Evolutionary conservation across 768 basidiomycete genomes (phyloP).

Genomic region (Lactarius sanguifluus): DNA sequence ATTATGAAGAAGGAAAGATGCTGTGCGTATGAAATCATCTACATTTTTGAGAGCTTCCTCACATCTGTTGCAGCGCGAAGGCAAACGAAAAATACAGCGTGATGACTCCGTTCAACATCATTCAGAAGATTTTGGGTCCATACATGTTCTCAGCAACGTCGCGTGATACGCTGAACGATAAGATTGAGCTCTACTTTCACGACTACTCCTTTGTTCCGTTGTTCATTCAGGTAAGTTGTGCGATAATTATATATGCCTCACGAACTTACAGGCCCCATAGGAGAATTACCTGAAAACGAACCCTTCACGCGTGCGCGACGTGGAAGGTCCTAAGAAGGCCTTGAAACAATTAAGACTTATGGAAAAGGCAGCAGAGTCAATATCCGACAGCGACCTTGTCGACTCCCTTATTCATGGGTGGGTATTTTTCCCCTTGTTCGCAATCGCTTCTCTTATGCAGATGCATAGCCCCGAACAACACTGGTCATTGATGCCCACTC

Average conservation of each 20-base stretch:
- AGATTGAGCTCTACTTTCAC: constrained; percentile 96
- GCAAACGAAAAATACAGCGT: constrained; percentile 92
- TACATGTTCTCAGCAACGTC: constrained; percentile 84
- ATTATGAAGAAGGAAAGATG: constrained; percentile 89
- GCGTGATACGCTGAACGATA: constrained; percentile 80
- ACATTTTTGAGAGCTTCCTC: background rate
- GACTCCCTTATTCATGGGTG: constrained; percentile 94
- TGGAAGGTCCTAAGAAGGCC: constrained; percentile 60
- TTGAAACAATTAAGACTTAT: constrained; percentile 79
- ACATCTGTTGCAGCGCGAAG: constrained; percentile 44
- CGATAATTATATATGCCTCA: background rate
- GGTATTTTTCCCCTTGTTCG: constrained; percentile 46
- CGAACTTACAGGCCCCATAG: constrained; percentile 39
- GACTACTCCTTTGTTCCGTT: constrained; percentile 93
- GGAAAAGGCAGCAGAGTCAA: constrained; percentile 85
- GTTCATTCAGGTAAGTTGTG: constrained; percentile 79
- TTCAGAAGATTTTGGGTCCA: constrained; percentile 86
- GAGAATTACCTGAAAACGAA: constrained; percentile 93
- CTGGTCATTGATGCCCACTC: constrained; percentile 92
- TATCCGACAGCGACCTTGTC: constrained; percentile 93
- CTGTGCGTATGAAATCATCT: constrained; percentile 56
- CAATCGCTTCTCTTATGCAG: background rate
- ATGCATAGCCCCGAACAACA: constrained; percentile 80
- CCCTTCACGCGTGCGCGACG: constrained; percentile 58
- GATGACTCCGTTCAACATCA: constrained; percentile 89